Conservation (phyloP, 306 rosid species). For the Cucurbita moschata region DNA sequence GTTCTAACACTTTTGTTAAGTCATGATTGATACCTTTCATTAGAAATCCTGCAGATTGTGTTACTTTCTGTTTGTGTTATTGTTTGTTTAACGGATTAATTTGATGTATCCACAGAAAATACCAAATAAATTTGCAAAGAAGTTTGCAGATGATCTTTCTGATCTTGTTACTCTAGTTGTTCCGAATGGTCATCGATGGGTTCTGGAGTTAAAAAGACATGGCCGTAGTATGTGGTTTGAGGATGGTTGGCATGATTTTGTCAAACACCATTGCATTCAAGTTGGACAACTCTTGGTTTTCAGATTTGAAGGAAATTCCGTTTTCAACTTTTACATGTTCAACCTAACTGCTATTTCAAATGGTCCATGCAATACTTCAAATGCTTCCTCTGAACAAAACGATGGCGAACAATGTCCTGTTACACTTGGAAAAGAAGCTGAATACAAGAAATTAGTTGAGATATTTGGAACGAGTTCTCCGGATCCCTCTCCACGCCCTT, state of each 20-base stretch:
- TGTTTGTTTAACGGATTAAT: neutral
- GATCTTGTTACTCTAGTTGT: slow-evolving; percentile 36
- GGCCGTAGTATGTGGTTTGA: slow-evolving; percentile 57
- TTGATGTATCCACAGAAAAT: slow-evolving; percentile 37
- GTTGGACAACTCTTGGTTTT: slow-evolving; percentile 62
- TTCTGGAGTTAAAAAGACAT: slow-evolving; percentile 40
- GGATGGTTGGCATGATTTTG: slow-evolving; percentile 77
- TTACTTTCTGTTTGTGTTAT: neutral
- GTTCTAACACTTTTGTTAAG: neutral
- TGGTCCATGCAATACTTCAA: neutral
- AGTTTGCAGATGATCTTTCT: slow-evolving; percentile 53
- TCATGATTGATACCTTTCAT: neutral
- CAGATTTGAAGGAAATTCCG: slow-evolving; percentile 66
- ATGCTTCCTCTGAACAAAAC: neutral
- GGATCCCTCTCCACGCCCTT: slow-evolving; percentile 14
- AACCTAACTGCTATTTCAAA: slow-evolving; percentile 16
- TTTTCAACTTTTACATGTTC: slow-evolving; percentile 55
- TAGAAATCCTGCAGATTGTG: neutral
- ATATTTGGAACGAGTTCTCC: slow-evolving; percentile 24
- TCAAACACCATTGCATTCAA: slow-evolving; percentile 45
- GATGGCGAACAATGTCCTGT: neutral
- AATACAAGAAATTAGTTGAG: slow-evolving; percentile 45
- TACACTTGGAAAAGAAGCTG: slow-evolving; percentile 33
- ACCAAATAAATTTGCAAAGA: slow-evolving; percentile 65
- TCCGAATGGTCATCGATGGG: slow-evolving; percentile 74